Evolutionary conservation across 2,329 filamentous ascomycete species (phyloP).

Genomic region (Ophiocordyceps camponoti-saundersi): DNA sequence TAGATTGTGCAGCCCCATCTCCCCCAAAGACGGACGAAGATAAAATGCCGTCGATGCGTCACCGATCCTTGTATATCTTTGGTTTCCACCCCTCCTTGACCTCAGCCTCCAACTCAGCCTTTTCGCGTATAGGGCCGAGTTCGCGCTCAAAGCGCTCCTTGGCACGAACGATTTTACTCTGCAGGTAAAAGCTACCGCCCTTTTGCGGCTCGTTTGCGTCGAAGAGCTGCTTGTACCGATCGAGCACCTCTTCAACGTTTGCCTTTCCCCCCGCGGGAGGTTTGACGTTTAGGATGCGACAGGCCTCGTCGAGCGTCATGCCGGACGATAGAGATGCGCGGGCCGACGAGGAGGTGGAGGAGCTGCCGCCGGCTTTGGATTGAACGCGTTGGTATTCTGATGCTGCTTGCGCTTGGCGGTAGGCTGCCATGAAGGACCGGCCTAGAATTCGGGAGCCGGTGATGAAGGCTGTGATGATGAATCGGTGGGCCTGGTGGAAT

Average conservation of each 20-base stretch:
- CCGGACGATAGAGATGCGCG: conserved; percentile 45
- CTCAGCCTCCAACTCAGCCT: conserved; percentile 60
- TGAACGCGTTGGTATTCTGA: conserved; percentile 65
- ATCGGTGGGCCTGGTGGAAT: conserved; percentile 55
- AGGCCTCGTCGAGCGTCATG: conserved; percentile 89
- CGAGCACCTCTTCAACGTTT: conserved; percentile 63
- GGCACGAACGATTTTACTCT: conserved; percentile 88
- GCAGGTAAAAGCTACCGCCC: conserved; percentile 92
- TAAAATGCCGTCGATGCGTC: conserved; percentile 3
- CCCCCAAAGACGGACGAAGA: background rate
- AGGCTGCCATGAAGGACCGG: conserved; percentile 84
- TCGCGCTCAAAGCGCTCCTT: conserved; percentile 86
- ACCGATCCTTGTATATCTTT: conserved; percentile 83
- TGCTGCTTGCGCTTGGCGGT: conserved; percentile 82
- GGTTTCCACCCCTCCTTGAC: conserved; percentile 79
- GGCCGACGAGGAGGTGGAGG: conserved; percentile 29
- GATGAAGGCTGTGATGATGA: conserved; percentile 74
- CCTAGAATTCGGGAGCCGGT: conserved; percentile 84
- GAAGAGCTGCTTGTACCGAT: conserved; percentile 86
- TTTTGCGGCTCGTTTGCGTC: conserved; percentile 90
- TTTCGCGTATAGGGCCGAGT: conserved; percentile 53
- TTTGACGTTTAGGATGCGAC: conserved; percentile 91
- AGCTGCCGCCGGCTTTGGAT: conserved; percentile 40
- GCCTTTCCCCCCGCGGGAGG: conserved; percentile 58
- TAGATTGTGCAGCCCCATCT: background rate